These are phyloP conservation scores for Heterobasidion occidentale DNA, from an alignment of 1,284 basidiomycete species.

Conservation along the genomic window DNA sequence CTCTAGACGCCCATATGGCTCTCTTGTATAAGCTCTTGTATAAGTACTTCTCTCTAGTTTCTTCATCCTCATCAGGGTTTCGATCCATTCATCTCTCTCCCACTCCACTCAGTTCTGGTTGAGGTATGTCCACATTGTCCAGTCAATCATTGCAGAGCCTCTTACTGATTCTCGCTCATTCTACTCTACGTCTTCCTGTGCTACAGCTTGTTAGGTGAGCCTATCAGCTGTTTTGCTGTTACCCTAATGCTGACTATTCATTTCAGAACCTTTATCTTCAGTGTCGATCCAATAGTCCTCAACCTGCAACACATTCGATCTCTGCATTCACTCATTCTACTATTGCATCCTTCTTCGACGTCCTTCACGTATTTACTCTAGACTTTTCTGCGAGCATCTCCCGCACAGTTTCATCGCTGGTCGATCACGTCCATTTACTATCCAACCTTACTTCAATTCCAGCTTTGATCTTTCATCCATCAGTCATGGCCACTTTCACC, in stretches of 20 bases:
- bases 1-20: slow-evolving; percentile 13
- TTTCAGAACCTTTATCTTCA: slow-evolving; percentile 10
- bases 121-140: neutral
- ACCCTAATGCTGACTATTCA: neutral
- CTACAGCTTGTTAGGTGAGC: slow-evolving; percentile 22
- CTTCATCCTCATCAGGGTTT: slow-evolving; percentile 24
- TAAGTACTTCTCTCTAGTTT: slow-evolving; percentile 19
- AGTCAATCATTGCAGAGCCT: neutral
- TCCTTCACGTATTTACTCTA: slow-evolving; percentile 12
- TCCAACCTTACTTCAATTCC: slow-evolving; percentile 10
- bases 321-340: slow-evolving; percentile 5
- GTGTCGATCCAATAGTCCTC: slow-evolving; percentile 9
- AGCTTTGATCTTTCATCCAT: slow-evolving; percentile 14
- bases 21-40: slow-evolving; percentile 25
- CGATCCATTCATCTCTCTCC: slow-evolving; percentile 21
- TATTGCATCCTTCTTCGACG: slow-evolving; percentile 13
- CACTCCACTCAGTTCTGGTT: slow-evolving; percentile 2
- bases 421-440: slow-evolving; percentile 34
- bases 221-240: neutral
- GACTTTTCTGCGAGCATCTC: slow-evolving; percentile 17
- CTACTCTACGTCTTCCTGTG: slow-evolving; percentile 16
- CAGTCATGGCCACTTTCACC: slow-evolving; percentile 31
- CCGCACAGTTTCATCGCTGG: slow-evolving; percentile 47
- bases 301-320: slow-evolving; percentile 21
- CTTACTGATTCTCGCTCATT: slow-evolving; percentile 3